These are phyloP conservation scores for Brassica nigra DNA, from an alignment of 345 rosid species.

Conservation along the genomic window DNA sequence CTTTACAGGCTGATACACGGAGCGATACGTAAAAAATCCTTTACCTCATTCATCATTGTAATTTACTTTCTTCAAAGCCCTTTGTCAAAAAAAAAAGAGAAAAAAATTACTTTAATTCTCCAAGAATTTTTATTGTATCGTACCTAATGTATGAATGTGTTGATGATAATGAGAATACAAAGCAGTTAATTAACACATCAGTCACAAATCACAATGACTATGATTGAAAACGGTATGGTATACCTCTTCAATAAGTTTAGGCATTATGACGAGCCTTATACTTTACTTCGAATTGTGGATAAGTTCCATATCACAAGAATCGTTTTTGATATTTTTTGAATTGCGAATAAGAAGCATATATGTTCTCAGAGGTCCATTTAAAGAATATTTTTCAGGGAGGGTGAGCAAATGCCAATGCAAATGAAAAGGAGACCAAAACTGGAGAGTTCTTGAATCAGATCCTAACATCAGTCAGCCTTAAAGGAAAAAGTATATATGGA, in stretches of 20 bases:
- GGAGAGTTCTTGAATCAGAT: slow-evolving; percentile 73
- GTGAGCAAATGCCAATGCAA: slow-evolving; percentile 27
- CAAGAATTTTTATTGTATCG: slow-evolving; percentile 10
- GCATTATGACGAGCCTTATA: background rate
- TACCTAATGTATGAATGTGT: slow-evolving; percentile 18
- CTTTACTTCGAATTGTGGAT: background rate
- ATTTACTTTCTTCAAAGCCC: background rate
- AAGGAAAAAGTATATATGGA: background rate
- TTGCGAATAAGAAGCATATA: slow-evolving; percentile 28
- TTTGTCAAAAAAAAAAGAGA: no score
- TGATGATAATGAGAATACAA: background rate
- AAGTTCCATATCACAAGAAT: slow-evolving; percentile 5
- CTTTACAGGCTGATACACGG: slow-evolving; percentile 78
- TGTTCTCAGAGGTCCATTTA: slow-evolving; percentile 43
- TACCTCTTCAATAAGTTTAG: background rate
- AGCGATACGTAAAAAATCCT: slow-evolving; percentile 42
- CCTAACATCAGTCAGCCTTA: slow-evolving; percentile 58
- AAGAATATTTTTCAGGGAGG: slow-evolving; percentile 48
- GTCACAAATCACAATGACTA: background rate
- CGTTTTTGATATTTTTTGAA: slow-evolving; percentile 7
- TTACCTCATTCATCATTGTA: background rate
- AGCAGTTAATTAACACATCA: background rate
- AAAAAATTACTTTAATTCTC: background rate
- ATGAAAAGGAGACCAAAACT: slow-evolving; percentile 51
- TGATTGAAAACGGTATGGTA: background rate